Evolutionary conservation across 805 yeast species (phyloP), one percentile per base, ranked within the genome.

Genomic region (Yarrowia hollandica): DNA sequence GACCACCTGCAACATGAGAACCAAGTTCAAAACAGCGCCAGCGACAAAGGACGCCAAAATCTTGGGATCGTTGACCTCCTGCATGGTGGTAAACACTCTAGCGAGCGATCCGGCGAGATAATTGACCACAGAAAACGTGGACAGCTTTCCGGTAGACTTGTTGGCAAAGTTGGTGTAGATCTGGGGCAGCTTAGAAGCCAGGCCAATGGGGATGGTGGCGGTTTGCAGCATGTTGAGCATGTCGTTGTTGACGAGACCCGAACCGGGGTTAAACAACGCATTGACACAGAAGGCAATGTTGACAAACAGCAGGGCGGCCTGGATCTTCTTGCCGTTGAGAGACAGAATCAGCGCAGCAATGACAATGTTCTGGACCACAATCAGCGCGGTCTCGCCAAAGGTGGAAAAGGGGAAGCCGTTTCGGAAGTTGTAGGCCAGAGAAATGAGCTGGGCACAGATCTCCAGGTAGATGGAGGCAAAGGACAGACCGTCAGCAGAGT

Each of bases 151-250:
- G 8, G 77, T 74, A 9, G 75, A 71, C 57, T 68, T 69, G 46
- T 64, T 67, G 44, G 64, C 65, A 63, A 67, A 70, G 62, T 73
- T 74, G 9, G 67, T 60, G 22, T 64, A 33, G 33, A 76, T 71
- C 64, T 75, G 78, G 1, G 79, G 77, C 21, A 76, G 46, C 61
- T 75, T 75, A 54, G 74, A 67, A 10, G 68, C 56, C 15, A 76
- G 64, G 0, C 70, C 63, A 42, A 76, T 61, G 18, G 79, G 79
- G 15, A 75, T 68, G 9, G 76, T 67, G 25, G 70, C 62, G 21
- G 68, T 66, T 42, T 73, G 75, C 14, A 76, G 63, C 6, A 61
- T 23, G 11, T 42, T 16, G 18, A 72, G 63, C 23, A 60, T 41
- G 8, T 58, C 60, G 57, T 66, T 59, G n/a, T 64, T 57, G 2